Conservation (phyloP, 192 early-diverging fungal species). For the Pilobolus umbonatus region DNA sequence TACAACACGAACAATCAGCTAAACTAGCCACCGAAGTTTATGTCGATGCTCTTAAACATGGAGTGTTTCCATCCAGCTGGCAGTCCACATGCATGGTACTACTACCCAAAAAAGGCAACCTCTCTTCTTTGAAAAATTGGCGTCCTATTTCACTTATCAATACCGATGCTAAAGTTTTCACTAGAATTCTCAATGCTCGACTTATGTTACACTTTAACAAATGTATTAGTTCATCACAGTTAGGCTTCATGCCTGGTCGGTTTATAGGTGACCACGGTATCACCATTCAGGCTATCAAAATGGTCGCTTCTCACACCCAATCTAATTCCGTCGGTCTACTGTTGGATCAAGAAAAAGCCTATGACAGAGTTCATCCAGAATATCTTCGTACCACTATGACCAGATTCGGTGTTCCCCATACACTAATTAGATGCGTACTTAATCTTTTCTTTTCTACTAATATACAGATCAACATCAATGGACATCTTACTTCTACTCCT, state of each 20-base stretch:
- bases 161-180: constrained; percentile 23
- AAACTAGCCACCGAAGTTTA: not conserved
- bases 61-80: constrained; percentile 1
- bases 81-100: constrained; percentile 19
- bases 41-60: not conserved
- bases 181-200: not conserved
- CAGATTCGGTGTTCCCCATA: too few species aligned
- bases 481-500: too few species aligned
- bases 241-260: constrained; percentile 21
- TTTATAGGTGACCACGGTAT: constrained; percentile 18
- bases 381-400: too few species aligned
- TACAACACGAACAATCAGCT: not conserved
- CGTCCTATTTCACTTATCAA: constrained; percentile 22
- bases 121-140: constrained; percentile 13
- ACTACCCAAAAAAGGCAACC: constrained; percentile 27
- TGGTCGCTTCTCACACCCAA: not conserved
- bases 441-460: too few species aligned
- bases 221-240: constrained; percentile 18
- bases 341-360: too few species aligned
- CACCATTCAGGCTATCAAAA: not conserved
- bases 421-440: too few species aligned
- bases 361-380: too few species aligned
- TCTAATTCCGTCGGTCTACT: too few species aligned
- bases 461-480: too few species aligned
- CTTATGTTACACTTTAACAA: not conserved